These are phyloP conservation scores for Populus deltoides DNA, from an alignment of 345 rosid genomes.

Conservation along the genomic window DNA sequence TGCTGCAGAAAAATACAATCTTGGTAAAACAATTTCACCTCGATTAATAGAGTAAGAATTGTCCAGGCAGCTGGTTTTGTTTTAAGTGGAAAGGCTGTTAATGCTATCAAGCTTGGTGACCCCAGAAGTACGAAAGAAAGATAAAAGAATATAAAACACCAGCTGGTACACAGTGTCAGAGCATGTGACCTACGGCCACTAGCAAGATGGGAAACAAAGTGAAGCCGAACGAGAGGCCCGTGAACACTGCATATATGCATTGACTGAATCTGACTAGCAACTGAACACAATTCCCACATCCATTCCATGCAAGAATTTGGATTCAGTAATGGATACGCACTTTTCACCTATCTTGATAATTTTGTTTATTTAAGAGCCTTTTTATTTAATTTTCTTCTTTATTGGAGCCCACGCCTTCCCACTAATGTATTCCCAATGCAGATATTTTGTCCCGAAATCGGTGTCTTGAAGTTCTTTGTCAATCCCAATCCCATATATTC, in stretches of 20 bases:
- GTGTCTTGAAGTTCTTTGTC: neutral
- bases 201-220: constrained; percentile 33
- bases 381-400: neutral
- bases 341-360: neutral
- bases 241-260: constrained; percentile 28
- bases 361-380: neutral
- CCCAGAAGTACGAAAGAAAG: constrained; percentile 28
- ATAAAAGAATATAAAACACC: constrained; percentile 35
- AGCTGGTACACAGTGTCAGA: constrained; percentile 33
- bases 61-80: constrained; percentile 6
- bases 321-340: neutral
- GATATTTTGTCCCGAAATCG: neutral
- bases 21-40: neutral
- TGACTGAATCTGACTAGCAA: constrained; percentile 6
- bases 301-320: constrained; percentile 20
- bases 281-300: constrained; percentile 24
- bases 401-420: neutral
- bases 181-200: constrained; percentile 46
- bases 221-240: constrained; percentile 41
- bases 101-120: neutral
- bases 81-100: constrained; percentile 9
- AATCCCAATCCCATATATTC: neutral
- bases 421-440: neutral
- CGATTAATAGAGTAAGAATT: neutral
- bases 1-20: neutral